Evolutionary conservation across 2,329 filamentous ascomycete species (phyloP).

Genomic region (Malbranchea cinnamomea): DNA sequence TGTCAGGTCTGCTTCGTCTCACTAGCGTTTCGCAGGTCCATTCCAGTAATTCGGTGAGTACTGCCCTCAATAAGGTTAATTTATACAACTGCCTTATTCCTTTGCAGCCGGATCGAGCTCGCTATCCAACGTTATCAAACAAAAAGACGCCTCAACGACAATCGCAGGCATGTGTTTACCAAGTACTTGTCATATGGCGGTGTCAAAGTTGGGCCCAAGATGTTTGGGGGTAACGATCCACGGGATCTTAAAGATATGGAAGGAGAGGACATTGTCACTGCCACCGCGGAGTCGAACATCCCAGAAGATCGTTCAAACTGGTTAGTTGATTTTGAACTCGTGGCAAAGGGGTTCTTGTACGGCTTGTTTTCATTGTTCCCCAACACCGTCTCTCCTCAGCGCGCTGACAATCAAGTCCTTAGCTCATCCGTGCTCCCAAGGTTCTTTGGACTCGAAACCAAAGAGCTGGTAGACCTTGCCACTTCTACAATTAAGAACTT

Average conservation of each 20-base stretch:
- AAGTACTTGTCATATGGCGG: constrained; percentile 76
- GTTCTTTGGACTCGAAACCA: constrained; percentile 40
- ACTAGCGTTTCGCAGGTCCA: constrained; percentile 23
- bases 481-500: constrained; percentile 68
- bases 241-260: constrained; percentile 49
- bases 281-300: constrained; percentile 37
- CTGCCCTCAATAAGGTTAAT: neutral
- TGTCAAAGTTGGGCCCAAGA: constrained; percentile 46
- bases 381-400: neutral
- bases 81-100: neutral
- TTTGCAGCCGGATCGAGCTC: constrained; percentile 57
- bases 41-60: constrained; percentile 44
- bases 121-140: constrained; percentile 70
- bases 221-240: constrained; percentile 49
- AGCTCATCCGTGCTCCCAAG: constrained; percentile 43
- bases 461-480: constrained; percentile 41
- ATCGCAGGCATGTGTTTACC: constrained; percentile 51
- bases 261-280: constrained; percentile 47
- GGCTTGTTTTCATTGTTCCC: constrained; percentile 16
- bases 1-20: constrained; percentile 6
- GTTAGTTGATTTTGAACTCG: constrained; percentile 64
- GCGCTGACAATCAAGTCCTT: constrained; percentile 5
- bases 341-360: constrained; percentile 67
- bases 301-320: constrained; percentile 47
- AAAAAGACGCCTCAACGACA: constrained; percentile 56